Conservation (phyloP, 2,329 filamentous ascomycete species). For the Fusarium paranaense region DNA sequence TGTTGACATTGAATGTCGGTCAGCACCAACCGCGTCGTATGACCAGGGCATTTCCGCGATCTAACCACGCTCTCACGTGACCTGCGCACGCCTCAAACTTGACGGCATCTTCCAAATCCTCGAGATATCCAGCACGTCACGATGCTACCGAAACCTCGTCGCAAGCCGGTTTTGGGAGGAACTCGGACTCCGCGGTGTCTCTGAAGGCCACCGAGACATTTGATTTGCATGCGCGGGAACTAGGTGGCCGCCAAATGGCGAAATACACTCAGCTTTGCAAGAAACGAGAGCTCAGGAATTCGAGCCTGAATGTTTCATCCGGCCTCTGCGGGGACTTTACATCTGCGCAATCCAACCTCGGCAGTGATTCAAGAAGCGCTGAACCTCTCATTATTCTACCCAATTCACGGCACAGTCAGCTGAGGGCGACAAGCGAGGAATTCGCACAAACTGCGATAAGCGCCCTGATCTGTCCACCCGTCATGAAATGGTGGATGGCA, state of each 20-base stretch:
- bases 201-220: constrained; percentile 27
- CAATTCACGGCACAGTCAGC: background rate
- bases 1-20: constrained; percentile 6
- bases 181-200: background rate
- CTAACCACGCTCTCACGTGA: constrained; percentile 40
- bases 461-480: constrained; percentile 19
- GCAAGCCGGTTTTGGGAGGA: constrained; percentile 7
- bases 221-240: constrained; percentile 5
- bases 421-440: background rate
- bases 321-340: background rate
- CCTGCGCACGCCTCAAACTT: background rate
- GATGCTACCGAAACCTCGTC: constrained; percentile 26
- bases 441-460: constrained; percentile 4
- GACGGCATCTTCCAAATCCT: constrained; percentile 14
- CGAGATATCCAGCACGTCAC: constrained; percentile 4
- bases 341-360: background rate
- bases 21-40: constrained; percentile 19
- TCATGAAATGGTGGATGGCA: constrained; percentile 37
- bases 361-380: background rate
- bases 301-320: constrained; percentile 23
- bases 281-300: constrained; percentile 20
- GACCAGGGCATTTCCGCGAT: constrained; percentile 6
- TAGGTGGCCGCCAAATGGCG: background rate
- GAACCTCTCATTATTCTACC: background rate
- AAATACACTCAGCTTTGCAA: constrained; percentile 17